phyloP scores from a whole-genome alignment of 805 yeast genomes.

The Sungouiella blattae region DNA sequence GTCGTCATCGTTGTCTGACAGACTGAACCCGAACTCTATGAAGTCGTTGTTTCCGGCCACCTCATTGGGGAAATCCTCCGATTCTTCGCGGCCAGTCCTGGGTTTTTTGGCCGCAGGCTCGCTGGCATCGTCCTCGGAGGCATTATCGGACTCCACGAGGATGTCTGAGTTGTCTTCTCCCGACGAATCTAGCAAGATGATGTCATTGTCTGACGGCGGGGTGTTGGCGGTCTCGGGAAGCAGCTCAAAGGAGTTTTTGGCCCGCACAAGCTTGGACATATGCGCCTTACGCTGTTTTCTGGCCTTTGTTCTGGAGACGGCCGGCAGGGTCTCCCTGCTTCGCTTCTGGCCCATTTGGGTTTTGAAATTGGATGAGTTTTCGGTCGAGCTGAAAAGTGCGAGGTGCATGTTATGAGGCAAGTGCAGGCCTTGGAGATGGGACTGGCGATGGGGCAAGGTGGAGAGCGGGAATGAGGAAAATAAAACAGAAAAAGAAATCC shows the following conservation, averaged over 20 bases:
- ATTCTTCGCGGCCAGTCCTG: conserved; percentile 7
- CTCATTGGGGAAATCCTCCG: conserved; percentile 26
- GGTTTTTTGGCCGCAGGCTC: conserved; percentile 6
- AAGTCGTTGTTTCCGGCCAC: conserved; percentile 48
- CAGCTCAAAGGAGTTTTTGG: conserved; percentile 2
- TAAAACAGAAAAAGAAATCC: too few species aligned
- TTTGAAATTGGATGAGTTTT: background rate
- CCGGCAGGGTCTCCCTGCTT: conserved; percentile 7
- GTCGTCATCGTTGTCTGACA: conserved; percentile 37
- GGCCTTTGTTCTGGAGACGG: conserved; percentile 1
- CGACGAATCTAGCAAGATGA: conserved; percentile 30
- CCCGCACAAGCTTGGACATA: background rate
- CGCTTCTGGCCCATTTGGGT: conserved; percentile 10
- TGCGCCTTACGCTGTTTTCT: conserved; percentile 2
- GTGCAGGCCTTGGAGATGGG: too few species aligned
- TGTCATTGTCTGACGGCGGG: conserved; percentile 22
- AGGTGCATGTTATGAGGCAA: too few species aligned
- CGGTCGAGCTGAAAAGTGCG: too few species aligned
- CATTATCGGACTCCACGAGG: conserved; percentile 22
- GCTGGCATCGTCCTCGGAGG: conserved; percentile 7
- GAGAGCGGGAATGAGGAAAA: too few species aligned
- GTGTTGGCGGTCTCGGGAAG: conserved; percentile 16
- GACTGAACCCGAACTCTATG: conserved; percentile 52
- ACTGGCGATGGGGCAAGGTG: too few species aligned
- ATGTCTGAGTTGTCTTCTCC: conserved; percentile 18